Base-by-base conservation (phyloP, 257 asterid genomes). In the Fraxinus americana region DNA sequence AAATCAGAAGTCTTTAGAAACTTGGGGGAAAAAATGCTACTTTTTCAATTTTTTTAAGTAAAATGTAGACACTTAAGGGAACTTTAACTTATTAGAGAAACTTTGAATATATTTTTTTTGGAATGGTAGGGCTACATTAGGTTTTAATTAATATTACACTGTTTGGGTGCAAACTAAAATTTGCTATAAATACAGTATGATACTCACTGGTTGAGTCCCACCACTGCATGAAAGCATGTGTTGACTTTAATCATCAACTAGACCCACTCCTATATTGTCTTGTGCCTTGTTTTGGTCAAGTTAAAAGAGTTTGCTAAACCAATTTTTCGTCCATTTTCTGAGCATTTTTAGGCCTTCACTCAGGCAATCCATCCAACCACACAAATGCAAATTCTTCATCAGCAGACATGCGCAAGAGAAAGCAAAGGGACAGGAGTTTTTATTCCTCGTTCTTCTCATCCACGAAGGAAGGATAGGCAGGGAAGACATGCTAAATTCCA, bases 381-480 rank as follows among this genome's bases (percentile, higher is more conserved):
- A 45, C 88, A 87, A 83, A 14, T 81, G 38, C 81, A 88, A 59
- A 81, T 23, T 61, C 32, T n/a, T 59, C 67, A 77, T 16, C 74
- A 54, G 4, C 69, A 81, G 74, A 75, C 73, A 3, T 71, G 76
- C 86, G 90, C 83, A 75, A 87, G 91, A 81, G 92, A 89, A 74
- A 90, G 92, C 90, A 92, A 92, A 82, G 98, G 98, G 25, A 94
- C 98, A 1, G 97, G 98, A 70, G 98, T 94, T 9, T 94, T 94
- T 38, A 92, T 94, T 76, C 98, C 98, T 5, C 91, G 83, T 57
- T 87, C 93, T 23, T 75, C 90, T 11, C 85, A 86, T 54, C 83
- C 86, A 0, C 85, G 92, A 78, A 80, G 92, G 79, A 92, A 84
- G 78, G 87, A 75, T 61, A 87, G 80, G 80, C 92, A 88, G 78